A percentile compares a stretch with the other conserved stretches of the same genome.
These are phyloP conservation scores for Aeschynomene evenia DNA, from an alignment of 306 rosid genomes.

Conservation along the genomic window DNA sequence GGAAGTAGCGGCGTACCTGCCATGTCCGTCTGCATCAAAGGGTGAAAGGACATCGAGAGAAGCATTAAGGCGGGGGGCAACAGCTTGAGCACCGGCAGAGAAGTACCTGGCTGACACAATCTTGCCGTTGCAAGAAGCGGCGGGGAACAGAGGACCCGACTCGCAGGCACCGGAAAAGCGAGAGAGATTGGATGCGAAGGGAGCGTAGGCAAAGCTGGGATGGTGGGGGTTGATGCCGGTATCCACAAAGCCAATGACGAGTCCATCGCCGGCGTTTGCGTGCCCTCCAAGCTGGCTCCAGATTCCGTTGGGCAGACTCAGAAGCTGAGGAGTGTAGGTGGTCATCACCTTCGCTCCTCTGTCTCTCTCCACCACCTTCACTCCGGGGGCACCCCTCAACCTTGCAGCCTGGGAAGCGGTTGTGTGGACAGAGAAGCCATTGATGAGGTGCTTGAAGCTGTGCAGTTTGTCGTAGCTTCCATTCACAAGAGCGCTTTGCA, in stretches of 20 bases:
- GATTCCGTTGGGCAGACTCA: slow-evolving; percentile 29
- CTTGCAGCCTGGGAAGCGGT: slow-evolving; percentile 60
- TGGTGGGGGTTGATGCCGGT: slow-evolving; percentile 76
- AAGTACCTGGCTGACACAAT: slow-evolving; percentile 68
- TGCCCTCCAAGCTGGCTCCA: slow-evolving; percentile 57
- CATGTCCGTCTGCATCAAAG: slow-evolving; percentile 81
- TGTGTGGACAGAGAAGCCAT: slow-evolving; percentile 78
- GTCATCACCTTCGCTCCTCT: slow-evolving; percentile 37
- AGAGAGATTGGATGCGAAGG: slow-evolving; percentile 45
- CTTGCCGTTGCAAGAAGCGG: slow-evolving; percentile 67
- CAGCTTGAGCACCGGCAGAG: slow-evolving; percentile 77
- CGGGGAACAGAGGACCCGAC: slow-evolving; percentile 61
- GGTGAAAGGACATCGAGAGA: slow-evolving; percentile 84
- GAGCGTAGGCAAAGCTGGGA: slow-evolving; percentile 66
- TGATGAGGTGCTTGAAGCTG: slow-evolving; percentile 66
- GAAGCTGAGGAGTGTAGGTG: slow-evolving; percentile 43
- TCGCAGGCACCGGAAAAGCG: slow-evolving; percentile 55
- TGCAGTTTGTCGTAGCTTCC: slow-evolving; percentile 74
- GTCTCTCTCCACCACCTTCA: slow-evolving; percentile 41
- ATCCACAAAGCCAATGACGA: slow-evolving; percentile 78
- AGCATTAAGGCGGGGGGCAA: slow-evolving; percentile 53
- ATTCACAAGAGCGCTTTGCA: slow-evolving; percentile 46
- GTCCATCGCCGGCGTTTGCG: slow-evolving; percentile 59
- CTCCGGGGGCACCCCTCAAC: slow-evolving; percentile 35
- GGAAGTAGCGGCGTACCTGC: too few species aligned